phyloP scores from a whole-genome alignment of 129 eudicot species.

The Kitagawia praeruptora region DNA sequence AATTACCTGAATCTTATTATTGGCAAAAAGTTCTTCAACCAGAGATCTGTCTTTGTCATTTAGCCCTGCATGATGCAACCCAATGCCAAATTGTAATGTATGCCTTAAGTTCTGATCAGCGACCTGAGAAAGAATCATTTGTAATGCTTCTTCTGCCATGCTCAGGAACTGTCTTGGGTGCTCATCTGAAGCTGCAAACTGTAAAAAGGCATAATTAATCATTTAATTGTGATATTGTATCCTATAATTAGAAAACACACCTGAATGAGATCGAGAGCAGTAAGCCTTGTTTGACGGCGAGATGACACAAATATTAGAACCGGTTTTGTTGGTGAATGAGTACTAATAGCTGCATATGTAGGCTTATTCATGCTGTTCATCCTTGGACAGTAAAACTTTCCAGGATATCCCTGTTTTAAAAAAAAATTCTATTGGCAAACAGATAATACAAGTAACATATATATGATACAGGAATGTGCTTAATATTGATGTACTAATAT shows the following conservation, averaged over 20 bases:
- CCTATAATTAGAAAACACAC: conserved; percentile 22
- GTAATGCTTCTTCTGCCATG: conserved; percentile 72
- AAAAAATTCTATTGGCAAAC: neutral
- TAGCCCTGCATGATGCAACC: conserved; percentile 95
- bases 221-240: neutral
- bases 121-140: conserved; percentile 92
- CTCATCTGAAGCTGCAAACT: conserved; percentile 98
- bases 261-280: conserved; percentile 98
- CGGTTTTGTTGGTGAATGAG: conserved; percentile 96
- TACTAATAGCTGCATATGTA: conserved; percentile 91
- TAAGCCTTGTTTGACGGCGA: conserved; percentile 95
- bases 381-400: conserved; percentile 96
- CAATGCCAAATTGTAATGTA: conserved; percentile 92
- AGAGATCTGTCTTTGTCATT: conserved; percentile 92
- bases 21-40: conserved; percentile 95
- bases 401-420: conserved; percentile 88
- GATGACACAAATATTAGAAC: conserved; percentile 95
- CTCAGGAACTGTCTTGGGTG: conserved; percentile 77
- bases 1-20: conserved; percentile 91
- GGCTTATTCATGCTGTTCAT: conserved; percentile 99
- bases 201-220: conserved; percentile 18
- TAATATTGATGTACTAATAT: neutral
- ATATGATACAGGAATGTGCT: neutral
- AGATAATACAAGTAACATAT: neutral
- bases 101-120: conserved; percentile 94